These are phyloP conservation scores for Claviceps spartinae DNA, from an alignment of 2,329 filamentous ascomycete genomes.

Conservation along the genomic window DNA sequence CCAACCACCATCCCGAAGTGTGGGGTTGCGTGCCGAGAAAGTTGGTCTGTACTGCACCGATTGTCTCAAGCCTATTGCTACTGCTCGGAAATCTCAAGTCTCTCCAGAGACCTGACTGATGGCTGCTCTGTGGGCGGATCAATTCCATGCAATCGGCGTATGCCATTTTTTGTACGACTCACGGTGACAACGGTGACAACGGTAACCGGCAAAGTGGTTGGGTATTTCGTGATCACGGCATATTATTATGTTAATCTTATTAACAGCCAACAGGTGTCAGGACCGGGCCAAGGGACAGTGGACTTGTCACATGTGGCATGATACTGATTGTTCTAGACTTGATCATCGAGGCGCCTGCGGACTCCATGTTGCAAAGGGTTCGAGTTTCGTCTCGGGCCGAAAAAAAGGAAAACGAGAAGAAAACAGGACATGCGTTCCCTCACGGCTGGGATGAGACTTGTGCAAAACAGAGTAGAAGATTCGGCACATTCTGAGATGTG, in stretches of 20 bases:
- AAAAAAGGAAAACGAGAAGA: neutral
- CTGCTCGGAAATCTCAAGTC: neutral
- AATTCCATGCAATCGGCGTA: neutral
- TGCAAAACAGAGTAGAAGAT: neutral
- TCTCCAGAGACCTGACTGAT: neutral
- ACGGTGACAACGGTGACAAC: neutral
- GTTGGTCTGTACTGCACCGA: neutral
- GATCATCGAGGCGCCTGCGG: neutral
- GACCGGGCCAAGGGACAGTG: no score
- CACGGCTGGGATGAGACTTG: neutral
- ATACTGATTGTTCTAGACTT: neutral
- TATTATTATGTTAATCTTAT: no score
- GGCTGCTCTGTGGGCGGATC: neutral
- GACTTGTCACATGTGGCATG: neutral
- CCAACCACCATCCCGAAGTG: conserved; percentile 1
- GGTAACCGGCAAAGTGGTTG: neutral
- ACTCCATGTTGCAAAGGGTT: neutral
- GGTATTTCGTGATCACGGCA: no score
- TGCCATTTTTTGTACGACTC: neutral
- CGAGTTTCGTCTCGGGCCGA: neutral
- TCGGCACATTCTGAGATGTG: neutral
- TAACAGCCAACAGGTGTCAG: no score
- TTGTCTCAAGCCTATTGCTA: neutral
- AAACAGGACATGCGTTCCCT: neutral
- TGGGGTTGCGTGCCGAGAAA: conserved; percentile 1